These are phyloP conservation scores for Zygnema cylindricum DNA, from an alignment of 139 green algal genomes.

Conservation along the genomic window DNA sequence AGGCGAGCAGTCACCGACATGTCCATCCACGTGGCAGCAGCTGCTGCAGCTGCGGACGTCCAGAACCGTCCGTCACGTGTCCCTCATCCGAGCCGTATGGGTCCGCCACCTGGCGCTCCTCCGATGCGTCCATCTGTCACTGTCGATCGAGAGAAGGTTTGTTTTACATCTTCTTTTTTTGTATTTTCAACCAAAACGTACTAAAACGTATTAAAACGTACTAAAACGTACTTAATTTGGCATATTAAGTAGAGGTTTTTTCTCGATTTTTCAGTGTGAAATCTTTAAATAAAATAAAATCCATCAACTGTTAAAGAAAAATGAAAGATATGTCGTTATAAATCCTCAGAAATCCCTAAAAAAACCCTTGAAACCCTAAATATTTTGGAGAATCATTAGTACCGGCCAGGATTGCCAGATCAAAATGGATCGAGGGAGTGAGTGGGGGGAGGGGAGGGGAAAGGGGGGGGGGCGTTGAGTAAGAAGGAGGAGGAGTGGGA, in stretches of 20 bases:
- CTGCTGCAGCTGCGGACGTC: constrained; percentile 27
- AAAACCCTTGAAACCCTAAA: neutral
- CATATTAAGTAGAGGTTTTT: neutral
- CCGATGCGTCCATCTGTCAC: neutral
- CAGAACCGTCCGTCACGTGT: constrained; percentile 26
- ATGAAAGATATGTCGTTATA: neutral
- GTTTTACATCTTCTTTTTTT: neutral
- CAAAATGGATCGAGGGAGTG: neutral
- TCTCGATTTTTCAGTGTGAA: neutral
- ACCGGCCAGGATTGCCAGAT: neutral
- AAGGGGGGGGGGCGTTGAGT: neutral
- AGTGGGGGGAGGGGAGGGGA: neutral
- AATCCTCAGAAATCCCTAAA: neutral
- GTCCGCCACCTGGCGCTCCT: neutral
- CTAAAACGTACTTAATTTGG: neutral
- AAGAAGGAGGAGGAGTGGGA: too few species aligned
- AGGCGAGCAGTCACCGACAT: too few species aligned
- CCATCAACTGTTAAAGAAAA: neutral
- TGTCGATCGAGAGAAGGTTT: constrained; percentile 47
- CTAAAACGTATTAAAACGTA: neutral
- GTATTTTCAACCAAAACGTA: neutral
- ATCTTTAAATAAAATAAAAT: neutral
- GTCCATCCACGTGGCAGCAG: constrained; percentile 10
- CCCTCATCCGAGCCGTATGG: constrained; percentile 5
- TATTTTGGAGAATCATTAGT: neutral